Conservation (phyloP, 2,329 filamentous ascomycete genomes). For the Hypoxylon sp. region DNA sequence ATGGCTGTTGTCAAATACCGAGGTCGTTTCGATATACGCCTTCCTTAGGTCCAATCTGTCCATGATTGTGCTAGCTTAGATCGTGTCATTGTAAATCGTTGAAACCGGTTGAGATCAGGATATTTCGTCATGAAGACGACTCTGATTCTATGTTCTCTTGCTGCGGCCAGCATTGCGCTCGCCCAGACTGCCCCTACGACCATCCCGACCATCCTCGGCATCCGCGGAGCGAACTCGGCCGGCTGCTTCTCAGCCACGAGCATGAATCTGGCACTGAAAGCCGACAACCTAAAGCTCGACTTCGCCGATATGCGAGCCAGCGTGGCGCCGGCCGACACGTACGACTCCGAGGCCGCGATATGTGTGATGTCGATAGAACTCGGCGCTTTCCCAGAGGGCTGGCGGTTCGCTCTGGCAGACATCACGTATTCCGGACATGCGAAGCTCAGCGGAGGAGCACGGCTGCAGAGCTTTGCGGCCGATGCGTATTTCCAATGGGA, state of each 20-base stretch:
- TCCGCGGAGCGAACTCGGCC: conserved; percentile 37
- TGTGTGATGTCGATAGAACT: conserved; percentile 37
- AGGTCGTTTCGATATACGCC: neutral
- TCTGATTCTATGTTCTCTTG: conserved; percentile 7
- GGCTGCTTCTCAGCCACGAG: conserved; percentile 39
- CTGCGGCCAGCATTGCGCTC: conserved; percentile 11
- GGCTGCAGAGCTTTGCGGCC: conserved; percentile 31
- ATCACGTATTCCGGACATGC: conserved; percentile 38
- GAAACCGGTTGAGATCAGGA: neutral
- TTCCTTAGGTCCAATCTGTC: neutral
- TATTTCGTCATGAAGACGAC: conserved; percentile 13
- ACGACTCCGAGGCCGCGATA: conserved; percentile 39
- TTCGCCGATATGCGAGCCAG: conserved; percentile 39
- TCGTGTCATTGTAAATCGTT: neutral
- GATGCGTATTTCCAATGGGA: conserved; percentile 42
- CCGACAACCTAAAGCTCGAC: conserved; percentile 29
- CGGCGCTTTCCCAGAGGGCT: conserved; percentile 36
- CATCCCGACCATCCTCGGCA: conserved; percentile 38
- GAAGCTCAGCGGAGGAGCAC: conserved; percentile 30
- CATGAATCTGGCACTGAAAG: conserved; percentile 17
- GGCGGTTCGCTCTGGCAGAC: conserved; percentile 34
- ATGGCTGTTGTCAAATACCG: neutral
- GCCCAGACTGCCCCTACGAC: conserved; percentile 28
- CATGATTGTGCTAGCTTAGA: too few species aligned
- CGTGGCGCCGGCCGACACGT: conserved; percentile 30